Conservation (phyloP, 805 yeast genomes). For the Debaryomyces prosopidis region DNA sequence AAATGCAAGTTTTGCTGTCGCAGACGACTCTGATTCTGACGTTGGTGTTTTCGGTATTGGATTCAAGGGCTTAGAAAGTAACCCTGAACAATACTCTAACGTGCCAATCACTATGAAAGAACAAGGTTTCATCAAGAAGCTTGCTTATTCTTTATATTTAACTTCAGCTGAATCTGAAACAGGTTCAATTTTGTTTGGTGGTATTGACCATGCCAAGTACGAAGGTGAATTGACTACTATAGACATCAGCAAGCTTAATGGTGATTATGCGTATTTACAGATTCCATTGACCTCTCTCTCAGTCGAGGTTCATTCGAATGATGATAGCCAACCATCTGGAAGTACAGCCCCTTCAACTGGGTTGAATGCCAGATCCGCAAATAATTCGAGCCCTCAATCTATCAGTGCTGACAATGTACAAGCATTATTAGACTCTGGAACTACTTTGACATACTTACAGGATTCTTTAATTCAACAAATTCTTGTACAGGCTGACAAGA, state of each 20-base stretch:
- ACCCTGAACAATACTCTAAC: slow-evolving; percentile 34
- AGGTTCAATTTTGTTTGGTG: slow-evolving; percentile 31
- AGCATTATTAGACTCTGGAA: slow-evolving; percentile 14
- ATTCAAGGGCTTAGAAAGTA: slow-evolving; percentile 59
- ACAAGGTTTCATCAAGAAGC: slow-evolving; percentile 34
- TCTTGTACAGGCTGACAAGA: background rate
- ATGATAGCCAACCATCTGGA: slow-evolving; percentile 4
- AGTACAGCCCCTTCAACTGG: slow-evolving; percentile 10
- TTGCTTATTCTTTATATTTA: slow-evolving; percentile 41
- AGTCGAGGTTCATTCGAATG: slow-evolving; percentile 9
- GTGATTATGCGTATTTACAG: slow-evolving; percentile 14
- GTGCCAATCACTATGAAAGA: slow-evolving; percentile 33
- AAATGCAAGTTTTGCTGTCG: slow-evolving; percentile 13
- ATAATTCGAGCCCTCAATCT: background rate
- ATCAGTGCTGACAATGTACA: background rate
- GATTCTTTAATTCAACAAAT: background rate
- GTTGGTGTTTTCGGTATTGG: slow-evolving; percentile 28
- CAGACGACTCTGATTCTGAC: slow-evolving; percentile 17
- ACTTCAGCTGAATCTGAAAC: slow-evolving; percentile 15
- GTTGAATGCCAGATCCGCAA: slow-evolving; percentile 2
- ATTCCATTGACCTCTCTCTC: slow-evolving; percentile 19
- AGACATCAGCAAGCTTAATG: slow-evolving; percentile 18
- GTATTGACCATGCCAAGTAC: slow-evolving; percentile 26
- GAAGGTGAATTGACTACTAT: slow-evolving; percentile 19
- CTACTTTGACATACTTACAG: slow-evolving; percentile 53